Percentiles rank a stretch among this genome's conserved stretches.
phyloP scores from a whole-genome alignment of 345 rosid species.

The Stellera chamaejasme region DNA sequence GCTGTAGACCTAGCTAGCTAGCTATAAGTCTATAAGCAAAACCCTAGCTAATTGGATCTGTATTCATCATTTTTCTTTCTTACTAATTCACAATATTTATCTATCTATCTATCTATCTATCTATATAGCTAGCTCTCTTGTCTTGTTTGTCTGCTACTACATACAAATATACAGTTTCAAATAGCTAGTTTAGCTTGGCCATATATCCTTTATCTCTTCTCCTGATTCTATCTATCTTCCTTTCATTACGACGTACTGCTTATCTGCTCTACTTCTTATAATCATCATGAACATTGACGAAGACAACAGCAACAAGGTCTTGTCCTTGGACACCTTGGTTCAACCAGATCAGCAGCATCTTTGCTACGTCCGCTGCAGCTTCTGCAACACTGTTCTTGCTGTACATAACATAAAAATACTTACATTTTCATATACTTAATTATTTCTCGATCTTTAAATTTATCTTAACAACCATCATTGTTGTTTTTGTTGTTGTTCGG shows the following conservation, averaged over 20 bases:
- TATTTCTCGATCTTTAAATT: neutral
- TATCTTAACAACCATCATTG: no score
- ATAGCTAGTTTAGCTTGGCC: no score
- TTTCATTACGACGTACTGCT: neutral
- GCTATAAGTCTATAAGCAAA: neutral
- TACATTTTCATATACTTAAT: conserved; percentile 2
- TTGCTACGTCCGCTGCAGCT: conserved; percentile 95
- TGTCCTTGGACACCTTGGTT: conserved; percentile 44
- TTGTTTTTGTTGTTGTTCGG: no score
- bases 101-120: conserved; percentile 19
- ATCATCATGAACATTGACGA: conserved; percentile 36
- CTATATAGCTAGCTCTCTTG: conserved; percentile 4
- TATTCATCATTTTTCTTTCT: conserved; percentile 1
- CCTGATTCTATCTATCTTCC: neutral
- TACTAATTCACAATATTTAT: neutral
- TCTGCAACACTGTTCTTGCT: conserved; percentile 98
- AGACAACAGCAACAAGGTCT: conserved; percentile 18
- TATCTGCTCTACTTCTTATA: conserved; percentile 6
- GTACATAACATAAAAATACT: conserved; percentile 34
- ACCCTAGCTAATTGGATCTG: neutral
- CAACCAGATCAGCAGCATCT: conserved; percentile 58
- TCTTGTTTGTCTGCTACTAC: conserved; percentile 3
- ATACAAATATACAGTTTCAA: neutral
- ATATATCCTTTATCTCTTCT: no score
- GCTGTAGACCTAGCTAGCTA: conserved; percentile 13